Evolutionary conservation across 2,329 filamentous ascomycete genomes (phyloP), one percentile per base, ranked within the genome.

Genomic region (Cercospora zeae-maydis): DNA sequence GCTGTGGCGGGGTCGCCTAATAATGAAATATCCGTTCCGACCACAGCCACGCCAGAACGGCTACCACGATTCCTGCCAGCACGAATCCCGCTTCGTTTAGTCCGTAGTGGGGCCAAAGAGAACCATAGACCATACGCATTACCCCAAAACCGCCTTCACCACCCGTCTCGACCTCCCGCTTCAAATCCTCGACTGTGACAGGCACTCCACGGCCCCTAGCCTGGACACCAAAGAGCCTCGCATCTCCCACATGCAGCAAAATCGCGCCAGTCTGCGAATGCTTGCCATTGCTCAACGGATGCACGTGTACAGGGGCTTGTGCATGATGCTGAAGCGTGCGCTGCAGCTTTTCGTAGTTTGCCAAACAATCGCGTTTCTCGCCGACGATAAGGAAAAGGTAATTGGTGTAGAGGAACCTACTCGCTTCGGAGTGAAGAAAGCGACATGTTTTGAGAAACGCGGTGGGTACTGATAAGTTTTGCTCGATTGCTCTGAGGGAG

Each of bases 311-410:
- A 13, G 67, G 61, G 5, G 63, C 34, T 8, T 63, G 54, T 2
- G 71, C 69, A 60, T 73, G 66, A 45, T 59, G 66, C 45, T 62
- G n/a, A 33, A 72, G 36, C 2, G 66, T 67, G 1, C 45, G 21
- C 14, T 69, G 34, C 57, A 74, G 68, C 1, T 45, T 19, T 42
- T 60, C 54, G 59, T 73, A 75, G 1, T 54, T 47, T 2, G 54
- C 59, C 6, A 75, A 57, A 49, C 70, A 72, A 24, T 73, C 65
- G n/a, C 58, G 34, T 52, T 73, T 75, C 33, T 63, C 64, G 31
- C 73, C 73, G n/a, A 74, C 64, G 36, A 75, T 62, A 58, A 73
- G 73, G 67, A 72, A 74, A 8, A 74, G 65, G 53, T 74, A 74
- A 47, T 61, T 67, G 58, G 69, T 73, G 67, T 72, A 74, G 33